These are phyloP conservation scores for Eucalyptus marginata DNA, from an alignment of 345 rosid species.

Conservation along the genomic window DNA sequence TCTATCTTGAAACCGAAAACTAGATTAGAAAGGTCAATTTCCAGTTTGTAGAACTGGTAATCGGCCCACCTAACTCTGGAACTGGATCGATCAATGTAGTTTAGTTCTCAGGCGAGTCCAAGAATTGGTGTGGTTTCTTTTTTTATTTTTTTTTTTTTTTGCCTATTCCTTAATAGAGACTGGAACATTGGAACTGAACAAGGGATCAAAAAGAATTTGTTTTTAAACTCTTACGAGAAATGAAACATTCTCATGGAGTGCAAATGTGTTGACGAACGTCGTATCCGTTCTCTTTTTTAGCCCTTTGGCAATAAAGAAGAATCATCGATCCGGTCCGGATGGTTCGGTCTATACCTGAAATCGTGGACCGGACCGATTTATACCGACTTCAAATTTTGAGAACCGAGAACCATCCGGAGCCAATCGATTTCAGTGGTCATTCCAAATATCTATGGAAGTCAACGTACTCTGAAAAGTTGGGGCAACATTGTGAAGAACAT, in stretches of 20 bases:
- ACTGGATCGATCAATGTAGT: too few relatives aligned
- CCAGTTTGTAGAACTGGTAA: rapidly evolving
- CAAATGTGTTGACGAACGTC: background rate
- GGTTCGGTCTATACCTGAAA: background rate
- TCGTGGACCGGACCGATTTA: background rate
- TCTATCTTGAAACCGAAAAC: too few relatives aligned
- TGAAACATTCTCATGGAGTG: background rate
- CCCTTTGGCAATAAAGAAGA: background rate
- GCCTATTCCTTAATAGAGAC: background rate
- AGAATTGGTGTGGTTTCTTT: background rate
- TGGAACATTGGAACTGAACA: background rate
- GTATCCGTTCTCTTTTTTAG: background rate
- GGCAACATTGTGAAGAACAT: background rate
- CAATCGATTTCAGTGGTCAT: background rate
- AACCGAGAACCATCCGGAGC: background rate
- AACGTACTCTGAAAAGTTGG: background rate
- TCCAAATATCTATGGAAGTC: too few relatives aligned
- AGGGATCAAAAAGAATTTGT: too few relatives aligned
- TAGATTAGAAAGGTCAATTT: background rate
- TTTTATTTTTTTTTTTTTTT: too few relatives aligned
- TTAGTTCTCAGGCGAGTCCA: background rate
- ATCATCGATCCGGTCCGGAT: background rate
- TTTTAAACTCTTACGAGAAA: background rate
- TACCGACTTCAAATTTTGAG: background rate
- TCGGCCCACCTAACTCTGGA: background rate